These are phyloP conservation scores for Fraxinus nigra DNA, from an alignment of 305 asterid species.

Conservation along the genomic window DNA sequence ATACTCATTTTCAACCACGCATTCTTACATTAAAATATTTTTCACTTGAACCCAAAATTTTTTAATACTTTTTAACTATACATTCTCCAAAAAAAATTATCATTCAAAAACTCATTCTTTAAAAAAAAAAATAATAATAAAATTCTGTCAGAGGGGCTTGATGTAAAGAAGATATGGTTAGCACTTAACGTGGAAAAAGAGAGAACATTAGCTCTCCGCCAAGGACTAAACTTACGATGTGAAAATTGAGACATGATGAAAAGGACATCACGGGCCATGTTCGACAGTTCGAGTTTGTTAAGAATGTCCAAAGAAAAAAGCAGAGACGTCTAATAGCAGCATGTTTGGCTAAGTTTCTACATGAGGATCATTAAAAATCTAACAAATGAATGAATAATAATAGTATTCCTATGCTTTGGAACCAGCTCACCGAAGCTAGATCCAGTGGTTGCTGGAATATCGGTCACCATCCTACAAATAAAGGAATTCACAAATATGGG, in stretches of 20 bases:
- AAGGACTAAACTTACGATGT: not conserved
- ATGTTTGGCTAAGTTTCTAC: not conserved
- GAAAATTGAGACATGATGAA: not conserved
- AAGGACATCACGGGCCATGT: not conserved
- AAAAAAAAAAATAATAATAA: too few species aligned
- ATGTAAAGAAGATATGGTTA: not conserved
- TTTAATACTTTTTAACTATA: too few species aligned
- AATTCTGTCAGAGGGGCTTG: not conserved
- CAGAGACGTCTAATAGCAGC: not conserved
- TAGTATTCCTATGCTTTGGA: not conserved
- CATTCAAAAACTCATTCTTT: not conserved
- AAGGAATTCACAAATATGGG: not conserved
- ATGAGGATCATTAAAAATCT: not conserved
- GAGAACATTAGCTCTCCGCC: not conserved
- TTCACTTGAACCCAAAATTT: not conserved
- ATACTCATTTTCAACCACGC: not conserved
- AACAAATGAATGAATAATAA: not conserved
- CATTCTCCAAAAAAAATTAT: too few species aligned
- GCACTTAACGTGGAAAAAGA: not conserved
- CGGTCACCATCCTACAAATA: constrained; percentile 47
- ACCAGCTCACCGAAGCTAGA: constrained; percentile 40
- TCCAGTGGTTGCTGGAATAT: constrained; percentile 56
- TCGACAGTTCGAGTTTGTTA: not conserved
- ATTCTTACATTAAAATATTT: too few species aligned
- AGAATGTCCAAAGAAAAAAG: not conserved